These are phyloP conservation scores for Bathelium albidoporum DNA, from an alignment of 495 filamentous ascomycete species.

Conservation along the genomic window DNA sequence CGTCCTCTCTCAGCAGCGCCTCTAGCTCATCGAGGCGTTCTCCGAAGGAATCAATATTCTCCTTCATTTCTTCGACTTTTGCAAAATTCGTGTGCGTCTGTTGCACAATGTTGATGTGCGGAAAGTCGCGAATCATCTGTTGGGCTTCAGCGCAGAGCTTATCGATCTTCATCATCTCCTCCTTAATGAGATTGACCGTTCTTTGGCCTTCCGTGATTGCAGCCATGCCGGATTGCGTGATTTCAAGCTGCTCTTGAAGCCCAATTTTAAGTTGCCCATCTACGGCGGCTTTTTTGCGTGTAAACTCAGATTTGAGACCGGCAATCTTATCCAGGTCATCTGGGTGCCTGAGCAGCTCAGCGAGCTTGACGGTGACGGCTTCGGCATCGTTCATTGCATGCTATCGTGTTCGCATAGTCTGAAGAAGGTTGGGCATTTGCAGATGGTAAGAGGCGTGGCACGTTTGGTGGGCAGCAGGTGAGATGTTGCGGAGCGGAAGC, in stretches of 20 bases:
- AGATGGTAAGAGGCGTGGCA: background rate
- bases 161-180: conserved; percentile 97
- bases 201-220: conserved; percentile 78
- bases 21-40: conserved; percentile 63
- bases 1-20: conserved; percentile 66
- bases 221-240: conserved; percentile 83
- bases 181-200: conserved; percentile 78
- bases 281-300: conserved; percentile 82
- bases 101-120: conserved; percentile 86
- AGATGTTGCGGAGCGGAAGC: background rate
- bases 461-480: background rate
- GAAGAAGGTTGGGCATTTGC: background rate
- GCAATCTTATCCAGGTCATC: conserved; percentile 93
- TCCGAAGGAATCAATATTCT: conserved; percentile 75
- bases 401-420: conserved; percentile 4
- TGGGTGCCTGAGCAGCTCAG: conserved; percentile 60
- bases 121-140: conserved; percentile 92
- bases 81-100: conserved; percentile 92
- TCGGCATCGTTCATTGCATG: conserved; percentile 39
- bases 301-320: conserved; percentile 81
- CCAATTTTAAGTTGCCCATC: conserved; percentile 82
- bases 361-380: conserved; percentile 50
- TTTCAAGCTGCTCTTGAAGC: conserved; percentile 79
- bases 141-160: conserved; percentile 93
- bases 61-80: conserved; percentile 83